Conservation (phyloP, 2,329 filamentous ascomycete genomes). For the Fusarium citri region DNA sequence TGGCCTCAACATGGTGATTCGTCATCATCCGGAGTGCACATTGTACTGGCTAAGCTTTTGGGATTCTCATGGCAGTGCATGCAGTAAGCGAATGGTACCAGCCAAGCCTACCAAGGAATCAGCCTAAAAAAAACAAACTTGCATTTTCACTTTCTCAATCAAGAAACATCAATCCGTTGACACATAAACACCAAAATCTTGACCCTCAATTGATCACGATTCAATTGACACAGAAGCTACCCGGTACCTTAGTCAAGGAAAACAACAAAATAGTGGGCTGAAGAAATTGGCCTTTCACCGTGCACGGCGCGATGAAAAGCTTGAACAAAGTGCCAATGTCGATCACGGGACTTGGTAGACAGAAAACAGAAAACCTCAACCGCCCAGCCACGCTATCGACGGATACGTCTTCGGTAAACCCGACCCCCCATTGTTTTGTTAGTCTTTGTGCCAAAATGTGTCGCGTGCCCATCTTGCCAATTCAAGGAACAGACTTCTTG, state of each 20-base stretch:
- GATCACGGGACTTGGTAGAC: not conserved
- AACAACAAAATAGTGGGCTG: not conserved
- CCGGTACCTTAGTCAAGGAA: not conserved
- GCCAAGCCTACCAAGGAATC: not conserved
- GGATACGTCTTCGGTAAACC: constrained; percentile 13
- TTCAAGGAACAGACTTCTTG: constrained; percentile 8
- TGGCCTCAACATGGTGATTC: not conserved
- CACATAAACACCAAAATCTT: not conserved
- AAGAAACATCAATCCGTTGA: not conserved
- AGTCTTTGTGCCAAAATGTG: constrained; percentile 5
- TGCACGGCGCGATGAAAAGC: constrained; percentile 1
- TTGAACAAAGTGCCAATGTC: constrained; percentile 4
- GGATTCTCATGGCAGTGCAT: not conserved
- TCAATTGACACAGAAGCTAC: not conserved
- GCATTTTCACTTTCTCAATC: not conserved
- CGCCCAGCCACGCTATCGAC: not conserved
- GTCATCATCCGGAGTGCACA: not conserved
- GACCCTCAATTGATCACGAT: not conserved
- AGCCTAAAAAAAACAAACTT: not conserved
- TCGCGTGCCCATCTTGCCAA: constrained; percentile 31
- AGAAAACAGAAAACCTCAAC: not conserved
- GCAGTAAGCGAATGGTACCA: not conserved
- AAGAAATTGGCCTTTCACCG: not conserved
- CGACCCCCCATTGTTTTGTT: constrained; percentile 8
- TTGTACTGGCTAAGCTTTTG: not conserved